A percentile compares a stretch with the other conserved stretches of the same genome.
Conservation (phyloP, 2,329 filamentous ascomycete species). For the Exophiala bonariae region DNA sequence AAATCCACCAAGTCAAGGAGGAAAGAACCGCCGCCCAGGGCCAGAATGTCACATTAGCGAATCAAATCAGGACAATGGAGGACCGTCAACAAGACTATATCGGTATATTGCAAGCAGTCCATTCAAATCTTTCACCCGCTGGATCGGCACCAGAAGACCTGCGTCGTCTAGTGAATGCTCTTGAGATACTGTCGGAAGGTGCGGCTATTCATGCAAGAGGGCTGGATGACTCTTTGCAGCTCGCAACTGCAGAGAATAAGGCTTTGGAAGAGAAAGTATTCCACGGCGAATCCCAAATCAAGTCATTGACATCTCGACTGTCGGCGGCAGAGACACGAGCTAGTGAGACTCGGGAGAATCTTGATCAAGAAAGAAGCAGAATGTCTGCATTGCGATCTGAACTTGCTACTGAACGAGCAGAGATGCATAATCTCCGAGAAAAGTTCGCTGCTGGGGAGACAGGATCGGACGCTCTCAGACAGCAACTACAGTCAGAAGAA, state of each 20-base stretch:
- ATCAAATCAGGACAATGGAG: slow-evolving; percentile 53
- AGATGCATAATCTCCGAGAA: slow-evolving; percentile 66
- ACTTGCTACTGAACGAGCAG: slow-evolving; percentile 65
- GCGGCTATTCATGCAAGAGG: slow-evolving; percentile 61
- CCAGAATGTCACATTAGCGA: slow-evolving; percentile 50
- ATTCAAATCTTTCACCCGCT: slow-evolving; percentile 58
- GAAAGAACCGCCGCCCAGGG: slow-evolving; percentile 39
- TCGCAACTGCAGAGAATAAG: slow-evolving; percentile 65
- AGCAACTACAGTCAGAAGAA: slow-evolving; percentile 74
- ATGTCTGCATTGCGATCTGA: slow-evolving; percentile 49
- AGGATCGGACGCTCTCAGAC: slow-evolving; percentile 75
- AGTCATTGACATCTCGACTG: slow-evolving; percentile 50
- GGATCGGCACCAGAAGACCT: slow-evolving; percentile 57
- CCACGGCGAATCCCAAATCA: slow-evolving; percentile 60
- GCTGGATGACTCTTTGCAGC: slow-evolving; percentile 59
- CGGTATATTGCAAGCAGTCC: slow-evolving; percentile 58
- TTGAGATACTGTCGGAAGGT: slow-evolving; percentile 60
- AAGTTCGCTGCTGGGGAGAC: slow-evolving; percentile 81
- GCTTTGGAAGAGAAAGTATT: slow-evolving; percentile 56
- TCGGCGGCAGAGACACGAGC: slow-evolving; percentile 53
- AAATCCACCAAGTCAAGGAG: slow-evolving; percentile 58
- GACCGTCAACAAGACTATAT: slow-evolving; percentile 55
- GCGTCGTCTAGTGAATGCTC: slow-evolving; percentile 58
- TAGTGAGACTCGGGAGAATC: slow-evolving; percentile 56
- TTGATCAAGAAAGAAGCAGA: slow-evolving; percentile 50